Base-by-base conservation (phyloP, 2,329 filamentous ascomycete genomes). In the Hypocrella siamensis region DNA sequence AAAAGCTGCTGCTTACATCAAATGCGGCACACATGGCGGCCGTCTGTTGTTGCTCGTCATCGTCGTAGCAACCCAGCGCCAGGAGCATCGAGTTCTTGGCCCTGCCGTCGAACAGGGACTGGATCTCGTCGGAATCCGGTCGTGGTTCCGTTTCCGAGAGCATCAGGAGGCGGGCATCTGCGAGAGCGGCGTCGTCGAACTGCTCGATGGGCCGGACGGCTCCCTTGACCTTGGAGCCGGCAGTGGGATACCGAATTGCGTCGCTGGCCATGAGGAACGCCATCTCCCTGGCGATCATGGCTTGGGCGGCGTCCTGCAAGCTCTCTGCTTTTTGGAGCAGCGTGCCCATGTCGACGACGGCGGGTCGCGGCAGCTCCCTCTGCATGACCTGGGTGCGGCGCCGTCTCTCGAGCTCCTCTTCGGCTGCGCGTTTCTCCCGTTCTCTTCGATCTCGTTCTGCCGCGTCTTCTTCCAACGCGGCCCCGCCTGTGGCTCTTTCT, bases 321-420 rank as follows among this genome's bases (percentile, higher is more conserved):
- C 64, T 54, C 3, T 69, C 64, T 0, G 79, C 79, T 19, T 63
- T 65, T 39, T 73, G 67, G 19, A 85, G 49, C 41, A 96, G 58
- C 1, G 65, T 63, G 31, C 75, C 61, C 16, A 90, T 55, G 50
- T 96, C 78, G 11, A 96, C 63, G 3, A 67, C 57, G 2, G 67
- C 65, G 2, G 90, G 85, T 28, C 88, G 70, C 6, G 90, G 90
- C 10, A 98, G 61, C 4, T 70, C 72, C 42, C 70, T 75, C 56
- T 96, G 88, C 54, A 94, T 75, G n/a, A 93, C 86, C 47, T 93
- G 85, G 2, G 82, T 92, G 45, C 90, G 77, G 31, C 86, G 70
- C 51, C 73, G 77, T 46, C 84, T 80, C 43, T 96, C 86, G 10
- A 76, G 68, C 48, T 78, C 80, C 46, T 86, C 74, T 33, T 56